These are phyloP conservation scores for Thuja plicata DNA, from an alignment of 83 land plant genomes.

Conservation along the genomic window DNA sequence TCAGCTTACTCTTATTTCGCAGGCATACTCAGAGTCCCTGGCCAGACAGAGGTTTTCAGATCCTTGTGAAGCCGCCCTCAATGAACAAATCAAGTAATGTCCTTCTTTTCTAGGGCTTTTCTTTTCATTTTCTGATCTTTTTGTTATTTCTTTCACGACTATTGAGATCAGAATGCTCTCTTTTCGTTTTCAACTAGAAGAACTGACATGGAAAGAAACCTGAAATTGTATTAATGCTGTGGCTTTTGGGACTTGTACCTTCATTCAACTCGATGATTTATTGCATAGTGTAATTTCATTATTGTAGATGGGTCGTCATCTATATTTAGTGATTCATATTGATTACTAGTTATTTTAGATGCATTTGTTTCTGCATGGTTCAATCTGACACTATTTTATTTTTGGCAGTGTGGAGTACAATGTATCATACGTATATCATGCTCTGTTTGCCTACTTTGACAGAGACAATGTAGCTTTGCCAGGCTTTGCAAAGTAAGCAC, in stretches of 20 bases:
- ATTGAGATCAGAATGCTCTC: too few species aligned
- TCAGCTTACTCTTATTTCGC: constrained; percentile 62
- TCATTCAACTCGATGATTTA: not conserved
- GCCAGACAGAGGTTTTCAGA: constrained; percentile 73
- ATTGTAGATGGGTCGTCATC: not conserved
- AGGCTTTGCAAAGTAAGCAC: constrained; percentile 83
- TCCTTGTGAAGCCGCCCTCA: constrained; percentile 72
- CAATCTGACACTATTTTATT: not conserved
- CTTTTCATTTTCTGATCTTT: not conserved
- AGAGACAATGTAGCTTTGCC: constrained; percentile 89
- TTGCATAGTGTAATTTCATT: not conserved
- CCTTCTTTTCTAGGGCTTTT: not conserved
- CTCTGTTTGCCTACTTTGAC: constrained; percentile 89
- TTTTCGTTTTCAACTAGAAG: too few species aligned
- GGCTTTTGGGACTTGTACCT: too few species aligned
- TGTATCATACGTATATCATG: constrained; percentile 88
- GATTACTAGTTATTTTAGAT: not conserved
- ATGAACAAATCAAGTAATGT: constrained; percentile 65
- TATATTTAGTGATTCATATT: not conserved
- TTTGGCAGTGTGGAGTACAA: constrained; percentile 91
- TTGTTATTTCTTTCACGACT: too few species aligned
- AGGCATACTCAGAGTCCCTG: constrained; percentile 48
- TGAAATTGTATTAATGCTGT: too few species aligned
- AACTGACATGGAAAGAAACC: too few species aligned
- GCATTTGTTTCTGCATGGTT: not conserved